Conservation (phyloP, 805 yeast species). For the Pichia eremophila region DNA sequence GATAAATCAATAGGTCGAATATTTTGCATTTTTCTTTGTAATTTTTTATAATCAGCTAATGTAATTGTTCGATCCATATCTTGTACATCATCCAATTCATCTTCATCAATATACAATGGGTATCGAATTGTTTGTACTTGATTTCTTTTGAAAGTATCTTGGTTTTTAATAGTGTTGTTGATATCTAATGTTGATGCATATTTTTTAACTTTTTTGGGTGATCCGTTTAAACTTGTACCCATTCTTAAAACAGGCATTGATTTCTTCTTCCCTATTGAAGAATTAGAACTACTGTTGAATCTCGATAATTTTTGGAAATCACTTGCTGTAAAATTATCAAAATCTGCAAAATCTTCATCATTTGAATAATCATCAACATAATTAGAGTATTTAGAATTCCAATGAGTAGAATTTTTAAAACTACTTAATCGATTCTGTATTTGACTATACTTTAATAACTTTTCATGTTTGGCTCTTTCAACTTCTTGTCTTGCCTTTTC, state of each 20-base stretch:
- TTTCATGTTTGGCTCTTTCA: constrained; percentile 3
- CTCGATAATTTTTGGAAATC: not conserved
- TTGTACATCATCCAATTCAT: constrained; percentile 21
- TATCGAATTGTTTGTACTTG: not conserved
- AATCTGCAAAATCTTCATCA: constrained; percentile 21
- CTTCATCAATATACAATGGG: constrained; percentile 14
- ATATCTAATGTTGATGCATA: constrained; percentile 24
- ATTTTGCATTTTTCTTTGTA: not conserved
- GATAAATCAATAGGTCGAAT: constrained; percentile 17
- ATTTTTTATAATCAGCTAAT: constrained; percentile 19
- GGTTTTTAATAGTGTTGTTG: not conserved
- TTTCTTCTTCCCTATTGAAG: constrained; percentile 12
- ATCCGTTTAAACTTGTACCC: constrained; percentile 8
- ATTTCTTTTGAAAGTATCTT: not conserved
- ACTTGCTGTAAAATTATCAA: constrained; percentile 12
- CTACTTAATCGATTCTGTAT: not conserved
- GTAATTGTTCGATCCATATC: constrained; percentile 21
- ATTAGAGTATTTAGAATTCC: not conserved
- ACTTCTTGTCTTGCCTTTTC: constrained; percentile 13
- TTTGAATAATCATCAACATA: constrained; percentile 12
- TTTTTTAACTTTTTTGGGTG: constrained; percentile 19
- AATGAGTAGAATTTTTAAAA: not conserved
- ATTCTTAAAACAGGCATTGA: constrained; percentile 21
- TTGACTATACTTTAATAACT: constrained; percentile 2
- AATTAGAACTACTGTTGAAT: constrained; percentile 9